Base-by-base conservation (phyloP, 805 yeast species). In the Hanseniaspora jakobsenii region DNA sequence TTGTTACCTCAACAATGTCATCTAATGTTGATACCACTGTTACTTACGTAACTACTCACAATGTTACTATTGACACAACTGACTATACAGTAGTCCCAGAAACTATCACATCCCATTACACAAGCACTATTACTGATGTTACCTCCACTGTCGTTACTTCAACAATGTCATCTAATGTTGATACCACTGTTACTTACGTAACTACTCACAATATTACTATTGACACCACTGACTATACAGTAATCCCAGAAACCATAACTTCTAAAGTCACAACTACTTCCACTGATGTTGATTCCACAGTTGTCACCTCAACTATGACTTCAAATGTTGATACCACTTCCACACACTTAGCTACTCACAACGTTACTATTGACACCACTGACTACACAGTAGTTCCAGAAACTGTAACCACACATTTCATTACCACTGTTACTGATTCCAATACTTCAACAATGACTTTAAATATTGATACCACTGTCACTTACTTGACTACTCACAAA, bases 91-190 rank as follows among this genome's bases (percentile, higher is more conserved):
- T 32, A 8, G 34, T 29, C 4, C 27, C 40, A 9, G 32, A 36
- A 12, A 47, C 32, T 29, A 19, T 36, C 16, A 31, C 44, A 2
- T 36, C 26, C 23, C 23, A 16, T 17, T 28, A 23, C 24, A 47
- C 49, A 9, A 44, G 40, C 9, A 39, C 48, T n/a, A 19, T 28
- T n/a, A n/a, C n/a, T n/a, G n/a, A n/a, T n/a, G n/a, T n/a, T n/a
- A n/a, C n/a, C n/a, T n/a, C n/a, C n/a, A n/a, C n/a, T n/a, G n/a
- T n/a, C n/a, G n/a, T n/a, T n/a, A n/a, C n/a, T n/a, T n/a, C n/a
- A n/a, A n/a, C n/a, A n/a, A n/a, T n/a, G n/a, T 44, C 38, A 28
- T 32, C 48, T 23, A 38, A 34, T 7, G 23, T 28, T 12, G 32
- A 9, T 24, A 24, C 10, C 10, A 24, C 10, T 31, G 31, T 17